Evolutionary conservation across 192 early-diverging fungal genomes (phyloP).

Genomic region (Mortierella claussenii): DNA sequence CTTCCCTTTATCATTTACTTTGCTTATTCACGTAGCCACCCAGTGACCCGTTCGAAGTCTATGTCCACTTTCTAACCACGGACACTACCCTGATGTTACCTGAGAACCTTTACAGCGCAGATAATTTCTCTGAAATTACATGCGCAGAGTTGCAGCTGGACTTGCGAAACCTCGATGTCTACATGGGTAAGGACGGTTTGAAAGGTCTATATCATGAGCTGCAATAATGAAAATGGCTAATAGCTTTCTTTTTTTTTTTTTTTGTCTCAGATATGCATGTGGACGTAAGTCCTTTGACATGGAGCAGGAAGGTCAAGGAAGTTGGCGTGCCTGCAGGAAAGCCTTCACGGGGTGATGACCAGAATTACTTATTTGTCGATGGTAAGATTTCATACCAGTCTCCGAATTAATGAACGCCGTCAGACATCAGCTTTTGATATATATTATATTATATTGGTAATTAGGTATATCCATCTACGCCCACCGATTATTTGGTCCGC

Average conservation of each 20-base stretch:
- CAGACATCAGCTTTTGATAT: not conserved
- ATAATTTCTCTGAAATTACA: slow-evolving; percentile 62
- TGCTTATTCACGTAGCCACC: no score
- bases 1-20: not conserved
- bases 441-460: not conserved
- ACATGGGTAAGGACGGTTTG: slow-evolving; percentile 60
- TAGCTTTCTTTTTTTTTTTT: no score
- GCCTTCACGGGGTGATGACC: slow-evolving; percentile 35
- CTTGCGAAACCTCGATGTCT: slow-evolving; percentile 68
- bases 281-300: slow-evolving; percentile 66
- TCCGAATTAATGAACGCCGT: not conserved
- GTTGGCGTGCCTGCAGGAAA: slow-evolving; percentile 25
- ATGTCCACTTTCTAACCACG: slow-evolving; percentile 55
- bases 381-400: slow-evolving; percentile 32
- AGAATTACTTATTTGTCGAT: slow-evolving; percentile 64
- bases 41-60: slow-evolving; percentile 67
- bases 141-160: slow-evolving; percentile 75
- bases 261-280: slow-evolving; percentile 70
- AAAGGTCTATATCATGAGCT: not conserved
- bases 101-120: slow-evolving; percentile 68
- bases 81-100: slow-evolving; percentile 63
- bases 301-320: slow-evolving; percentile 47
- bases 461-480: slow-evolving; percentile 65
- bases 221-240: no score
- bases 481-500: slow-evolving; percentile 76